Percentiles rank a stretch among this genome's conserved stretches.
Evolutionary conservation across 257 asterid species (phyloP).

Genomic region (Nicotiana tabacum): DNA sequence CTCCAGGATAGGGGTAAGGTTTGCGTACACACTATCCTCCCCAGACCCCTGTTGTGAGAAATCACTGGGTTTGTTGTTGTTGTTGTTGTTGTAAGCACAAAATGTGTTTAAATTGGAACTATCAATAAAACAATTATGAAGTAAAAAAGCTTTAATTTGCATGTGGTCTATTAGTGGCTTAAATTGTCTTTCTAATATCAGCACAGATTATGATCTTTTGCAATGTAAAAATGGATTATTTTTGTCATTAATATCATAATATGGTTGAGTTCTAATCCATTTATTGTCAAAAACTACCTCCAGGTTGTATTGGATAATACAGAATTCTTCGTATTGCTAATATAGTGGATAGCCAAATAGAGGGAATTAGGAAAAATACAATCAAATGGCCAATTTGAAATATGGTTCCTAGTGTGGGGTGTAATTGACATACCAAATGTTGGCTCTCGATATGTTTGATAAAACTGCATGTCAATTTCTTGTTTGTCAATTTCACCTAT

Average conservation of each 20-base stretch:
- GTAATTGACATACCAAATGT: neutral
- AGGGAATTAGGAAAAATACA: neutral
- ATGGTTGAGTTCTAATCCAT: neutral
- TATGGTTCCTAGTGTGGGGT: neutral
- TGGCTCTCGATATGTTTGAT: neutral
- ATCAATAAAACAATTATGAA: neutral
- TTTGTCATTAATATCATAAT: neutral
- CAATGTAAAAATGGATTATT: neutral
- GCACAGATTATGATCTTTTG: neutral
- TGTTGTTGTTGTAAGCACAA: neutral
- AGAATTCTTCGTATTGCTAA: neutral
- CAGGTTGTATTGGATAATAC: neutral
- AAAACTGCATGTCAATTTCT: neutral
- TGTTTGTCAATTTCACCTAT: neutral
- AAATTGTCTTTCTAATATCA: neutral
- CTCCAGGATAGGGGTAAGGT: too few relatives aligned
- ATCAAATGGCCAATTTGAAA: neutral
- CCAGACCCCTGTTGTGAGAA: too few relatives aligned
- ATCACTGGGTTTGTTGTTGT: too few relatives aligned
- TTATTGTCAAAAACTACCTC: neutral
- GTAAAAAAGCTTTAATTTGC: neutral
- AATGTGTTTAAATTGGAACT: neutral
- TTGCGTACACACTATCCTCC: too few relatives aligned
- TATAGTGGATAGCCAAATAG: neutral
- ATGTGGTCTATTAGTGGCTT: neutral